A percentile compares a stretch with the other conserved stretches of the same genome.
Conservation (phyloP, 495 filamentous ascomycete species). For the Neurospora pannonica region DNA sequence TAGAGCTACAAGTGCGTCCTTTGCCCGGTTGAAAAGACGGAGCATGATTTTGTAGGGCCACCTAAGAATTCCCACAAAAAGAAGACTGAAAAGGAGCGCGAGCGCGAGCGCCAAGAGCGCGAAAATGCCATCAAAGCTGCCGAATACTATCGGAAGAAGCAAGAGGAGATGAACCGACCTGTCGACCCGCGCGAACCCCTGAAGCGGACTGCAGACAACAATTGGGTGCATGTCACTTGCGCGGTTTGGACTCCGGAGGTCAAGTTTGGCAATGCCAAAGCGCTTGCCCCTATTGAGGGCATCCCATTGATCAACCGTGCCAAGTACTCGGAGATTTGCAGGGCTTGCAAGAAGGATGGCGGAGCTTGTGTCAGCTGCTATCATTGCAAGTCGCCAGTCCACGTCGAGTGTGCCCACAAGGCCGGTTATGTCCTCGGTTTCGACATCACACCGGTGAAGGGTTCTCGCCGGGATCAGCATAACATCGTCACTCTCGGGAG, state of each 20-base stretch:
- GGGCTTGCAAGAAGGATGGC: slow-evolving; percentile 62
- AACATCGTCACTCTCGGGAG: slow-evolving; percentile 64
- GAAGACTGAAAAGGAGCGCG: slow-evolving; percentile 84
- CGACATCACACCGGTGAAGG: slow-evolving; percentile 83
- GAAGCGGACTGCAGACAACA: slow-evolving; percentile 87
- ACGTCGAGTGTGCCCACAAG: slow-evolving; percentile 82
- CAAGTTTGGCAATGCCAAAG: slow-evolving; percentile 75
- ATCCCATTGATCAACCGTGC: slow-evolving; percentile 65
- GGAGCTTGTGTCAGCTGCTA: slow-evolving; percentile 80
- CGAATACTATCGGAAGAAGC: slow-evolving; percentile 70
- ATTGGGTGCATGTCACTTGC: slow-evolving; percentile 96
- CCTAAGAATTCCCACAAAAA: slow-evolving; percentile 73
- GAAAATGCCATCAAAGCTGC: slow-evolving; percentile 65
- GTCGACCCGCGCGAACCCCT: slow-evolving; percentile 79
- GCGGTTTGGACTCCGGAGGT: slow-evolving; percentile 87
- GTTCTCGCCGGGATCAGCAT: slow-evolving; percentile 66
- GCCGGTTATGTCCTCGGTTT: slow-evolving; percentile 77
- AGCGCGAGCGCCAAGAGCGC: slow-evolving; percentile 76
- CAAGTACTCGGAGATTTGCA: slow-evolving; percentile 64
- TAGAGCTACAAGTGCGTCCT: slow-evolving; percentile 85
- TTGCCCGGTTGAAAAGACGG: slow-evolving; percentile 68
- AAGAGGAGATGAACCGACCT: slow-evolving; percentile 73
- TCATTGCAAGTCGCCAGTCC: slow-evolving; percentile 71
- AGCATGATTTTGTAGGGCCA: slow-evolving; percentile 75
- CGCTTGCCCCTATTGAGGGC: slow-evolving; percentile 76